These are phyloP conservation scores for Verticillium albo-atrum DNA, from an alignment of 2,329 filamentous ascomycete genomes.

Conservation along the genomic window DNA sequence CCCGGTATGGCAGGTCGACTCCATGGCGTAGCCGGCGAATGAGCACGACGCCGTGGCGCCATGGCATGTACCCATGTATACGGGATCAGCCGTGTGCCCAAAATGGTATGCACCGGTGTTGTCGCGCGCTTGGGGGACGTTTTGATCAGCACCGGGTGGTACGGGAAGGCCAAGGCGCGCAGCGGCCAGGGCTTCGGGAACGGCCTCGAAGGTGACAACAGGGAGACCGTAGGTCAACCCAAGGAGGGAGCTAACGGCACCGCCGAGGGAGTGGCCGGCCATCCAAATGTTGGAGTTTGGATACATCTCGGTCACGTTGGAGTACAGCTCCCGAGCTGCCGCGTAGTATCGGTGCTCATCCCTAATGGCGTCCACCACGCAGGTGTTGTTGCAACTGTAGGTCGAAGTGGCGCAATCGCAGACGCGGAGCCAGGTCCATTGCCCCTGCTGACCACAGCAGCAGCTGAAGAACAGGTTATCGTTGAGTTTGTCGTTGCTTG, in stretches of 20 bases:
- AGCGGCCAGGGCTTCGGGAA: conserved; percentile 85
- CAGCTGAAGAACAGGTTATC: conserved; percentile 98
- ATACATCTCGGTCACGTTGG: conserved; percentile 87
- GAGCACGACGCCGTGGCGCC: conserved; percentile 85
- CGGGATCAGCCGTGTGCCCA: conserved; percentile 91
- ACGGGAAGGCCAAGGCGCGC: conserved; percentile 78
- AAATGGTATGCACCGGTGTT: conserved; percentile 84
- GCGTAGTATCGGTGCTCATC: conserved; percentile 90
- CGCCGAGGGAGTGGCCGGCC: conserved; percentile 87
- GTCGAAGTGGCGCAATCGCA: conserved; percentile 88
- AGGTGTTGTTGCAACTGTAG: conserved; percentile 90
- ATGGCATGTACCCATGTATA: conserved; percentile 92
- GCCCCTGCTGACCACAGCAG: conserved; percentile 91
- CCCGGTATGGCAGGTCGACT: conserved; percentile 88
- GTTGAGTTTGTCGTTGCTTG: conserved; percentile 95
- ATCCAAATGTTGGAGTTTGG: conserved; percentile 83
- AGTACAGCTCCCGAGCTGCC: conserved; percentile 82
- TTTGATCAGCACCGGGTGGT: conserved; percentile 72
- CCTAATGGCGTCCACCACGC: conserved; percentile 68
- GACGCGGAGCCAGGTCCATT: conserved; percentile 84
- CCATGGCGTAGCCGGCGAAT: conserved; percentile 87
- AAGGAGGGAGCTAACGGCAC: conserved; percentile 81
- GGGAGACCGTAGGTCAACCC: conserved; percentile 89
- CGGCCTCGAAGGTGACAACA: conserved; percentile 88
- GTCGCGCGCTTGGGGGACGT: conserved; percentile 63